A percentile compares a stretch with the other conserved stretches of the same genome.
These are phyloP conservation scores for Lasiodiplodia sp. DNA, from an alignment of 2,329 filamentous ascomycete species.

Conservation along the genomic window DNA sequence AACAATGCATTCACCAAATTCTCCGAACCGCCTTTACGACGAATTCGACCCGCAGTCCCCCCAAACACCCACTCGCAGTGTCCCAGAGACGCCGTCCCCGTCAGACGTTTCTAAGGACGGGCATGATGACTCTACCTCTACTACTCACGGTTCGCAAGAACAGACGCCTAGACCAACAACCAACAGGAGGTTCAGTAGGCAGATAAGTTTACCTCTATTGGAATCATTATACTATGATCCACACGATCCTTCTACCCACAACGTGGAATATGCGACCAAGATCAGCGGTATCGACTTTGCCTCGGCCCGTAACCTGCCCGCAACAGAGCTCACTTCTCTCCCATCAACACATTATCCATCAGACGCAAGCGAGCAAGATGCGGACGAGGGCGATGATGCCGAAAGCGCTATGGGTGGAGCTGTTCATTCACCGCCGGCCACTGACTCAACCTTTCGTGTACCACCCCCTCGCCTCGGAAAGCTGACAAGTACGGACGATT, in stretches of 20 bases:
- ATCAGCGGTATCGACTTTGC: conserved; percentile 55
- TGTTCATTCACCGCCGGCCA: conserved; percentile 7
- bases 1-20: conserved; percentile 56
- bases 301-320: conserved; percentile 34
- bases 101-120: neutral
- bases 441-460: conserved; percentile 40
- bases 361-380: conserved; percentile 16
- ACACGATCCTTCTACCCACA: conserved; percentile 53
- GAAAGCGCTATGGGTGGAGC: conserved; percentile 4
- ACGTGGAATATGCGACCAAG: conserved; percentile 53
- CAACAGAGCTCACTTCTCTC: conserved; percentile 11
- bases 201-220: conserved; percentile 53
- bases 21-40: conserved; percentile 45
- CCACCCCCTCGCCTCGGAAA: conserved; percentile 64
- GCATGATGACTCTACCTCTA: no score
- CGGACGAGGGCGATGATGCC: conserved; percentile 5
- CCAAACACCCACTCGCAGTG: conserved; percentile 39
- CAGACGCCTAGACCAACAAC: conserved; percentile 47
- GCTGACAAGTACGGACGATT: conserved; percentile 70
- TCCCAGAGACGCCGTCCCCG: conserved; percentile 30
- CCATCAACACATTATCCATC: conserved; percentile 20
- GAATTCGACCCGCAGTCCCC: conserved; percentile 49
- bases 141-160: conserved; percentile 38
- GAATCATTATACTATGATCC: conserved; percentile 55
- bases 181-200: conserved; percentile 46